Evolutionary conservation across 495 filamentous ascomycete species (phyloP).

Genomic region (Alectoria sarmentosa): DNA sequence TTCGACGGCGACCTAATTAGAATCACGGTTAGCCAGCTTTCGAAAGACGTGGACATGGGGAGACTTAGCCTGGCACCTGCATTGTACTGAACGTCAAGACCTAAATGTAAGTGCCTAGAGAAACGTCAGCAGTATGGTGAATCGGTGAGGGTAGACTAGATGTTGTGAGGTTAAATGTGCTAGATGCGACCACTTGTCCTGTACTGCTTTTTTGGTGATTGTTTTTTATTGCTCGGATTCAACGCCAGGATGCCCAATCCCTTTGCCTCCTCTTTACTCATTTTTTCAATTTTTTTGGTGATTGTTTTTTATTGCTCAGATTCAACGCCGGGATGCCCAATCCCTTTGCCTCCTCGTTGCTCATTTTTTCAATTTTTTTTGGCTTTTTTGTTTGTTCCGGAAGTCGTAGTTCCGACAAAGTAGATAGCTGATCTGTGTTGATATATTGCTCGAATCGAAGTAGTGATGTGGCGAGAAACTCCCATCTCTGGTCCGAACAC

Average conservation of each 20-base stretch:
- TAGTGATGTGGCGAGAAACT: background rate
- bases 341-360: background rate
- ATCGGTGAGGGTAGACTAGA: background rate
- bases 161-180: background rate
- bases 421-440: background rate
- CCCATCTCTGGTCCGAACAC: background rate
- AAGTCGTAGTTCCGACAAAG: slow-evolving; percentile 6
- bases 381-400: background rate
- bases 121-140: slow-evolving; percentile 7
- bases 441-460: slow-evolving; percentile 1
- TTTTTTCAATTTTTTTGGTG: slow-evolving; percentile 4
- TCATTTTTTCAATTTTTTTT: slow-evolving; percentile 9
- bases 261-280: background rate
- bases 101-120: background rate
- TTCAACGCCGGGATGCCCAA: background rate
- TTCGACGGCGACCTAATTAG: background rate
- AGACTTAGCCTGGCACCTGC: background rate
- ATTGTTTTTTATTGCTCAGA: slow-evolving; percentile 3
- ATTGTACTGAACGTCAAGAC: background rate
- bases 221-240: slow-evolving; percentile 12
- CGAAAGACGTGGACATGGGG: background rate
- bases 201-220: slow-evolving; percentile 18
- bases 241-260: slow-evolving; percentile 3
- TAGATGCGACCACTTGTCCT: background rate
- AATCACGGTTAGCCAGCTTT: background rate